Evolutionary conservation across 2,329 filamentous ascomycete genomes (phyloP).

Genomic region (Pestalotiopsis sp.): DNA sequence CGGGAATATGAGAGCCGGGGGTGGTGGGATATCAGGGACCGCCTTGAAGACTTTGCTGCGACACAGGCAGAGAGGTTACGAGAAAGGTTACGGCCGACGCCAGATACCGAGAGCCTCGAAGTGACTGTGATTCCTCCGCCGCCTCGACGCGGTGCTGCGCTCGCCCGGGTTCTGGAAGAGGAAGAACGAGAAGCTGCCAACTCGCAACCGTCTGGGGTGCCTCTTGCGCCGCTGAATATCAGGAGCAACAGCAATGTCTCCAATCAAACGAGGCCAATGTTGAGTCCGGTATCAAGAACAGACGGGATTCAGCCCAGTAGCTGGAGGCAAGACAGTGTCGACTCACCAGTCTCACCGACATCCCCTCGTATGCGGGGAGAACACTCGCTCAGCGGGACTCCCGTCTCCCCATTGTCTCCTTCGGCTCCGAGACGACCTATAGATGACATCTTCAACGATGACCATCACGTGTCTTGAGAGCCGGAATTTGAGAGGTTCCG

Average conservation of each 20-base stretch:
- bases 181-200: constrained; percentile 32
- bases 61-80: constrained; percentile 60
- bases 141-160: constrained; percentile 54
- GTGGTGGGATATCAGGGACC: constrained; percentile 56
- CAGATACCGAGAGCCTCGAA: constrained; percentile 56
- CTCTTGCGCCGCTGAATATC: constrained; percentile 15
- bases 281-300: constrained; percentile 18
- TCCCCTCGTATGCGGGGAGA: constrained; percentile 9
- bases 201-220: constrained; percentile 7
- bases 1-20: constrained; percentile 28
- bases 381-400: not conserved
- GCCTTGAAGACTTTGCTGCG: constrained; percentile 62
- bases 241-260: constrained; percentile 17
- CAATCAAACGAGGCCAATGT: constrained; percentile 15
- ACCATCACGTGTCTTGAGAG: not conserved
- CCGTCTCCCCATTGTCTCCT: constrained; percentile 5
- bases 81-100: constrained; percentile 54
- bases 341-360: constrained; percentile 10
- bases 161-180: constrained; percentile 58
- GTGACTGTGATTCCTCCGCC: constrained; percentile 64
- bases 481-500: constrained; percentile 9
- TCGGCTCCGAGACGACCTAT: constrained; percentile 22
- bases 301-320: constrained; percentile 14
- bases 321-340: constrained; percentile 15
- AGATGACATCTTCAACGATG: constrained; percentile 22